Evolutionary conservation across 2,329 filamentous ascomycete genomes (phyloP).

Genomic region (Hirsutella thompsonii): DNA sequence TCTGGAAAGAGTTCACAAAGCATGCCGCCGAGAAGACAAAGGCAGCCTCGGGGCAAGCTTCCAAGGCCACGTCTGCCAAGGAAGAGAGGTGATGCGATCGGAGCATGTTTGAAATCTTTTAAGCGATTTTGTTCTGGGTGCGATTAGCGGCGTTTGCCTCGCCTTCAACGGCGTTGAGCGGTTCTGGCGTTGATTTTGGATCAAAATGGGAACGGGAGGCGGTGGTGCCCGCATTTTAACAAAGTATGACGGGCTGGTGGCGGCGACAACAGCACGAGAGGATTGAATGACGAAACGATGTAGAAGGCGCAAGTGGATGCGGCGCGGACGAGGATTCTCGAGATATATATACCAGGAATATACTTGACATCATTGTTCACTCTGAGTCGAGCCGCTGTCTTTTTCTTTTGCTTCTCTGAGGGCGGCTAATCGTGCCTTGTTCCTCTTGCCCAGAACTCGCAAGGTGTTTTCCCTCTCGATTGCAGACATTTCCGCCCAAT

Average conservation of each 20-base stretch:
- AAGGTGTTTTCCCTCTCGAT: constrained; percentile 55
- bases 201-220: no score
- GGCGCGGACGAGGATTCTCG: no score
- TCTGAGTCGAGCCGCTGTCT: no score
- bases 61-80: constrained; percentile 7
- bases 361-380: no score
- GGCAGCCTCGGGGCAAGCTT: constrained; percentile 12
- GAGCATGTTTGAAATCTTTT: not conserved
- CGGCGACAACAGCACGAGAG: no score
- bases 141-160: constrained; percentile 1
- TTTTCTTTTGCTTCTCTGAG: constrained; percentile 17
- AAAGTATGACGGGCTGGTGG: no score
- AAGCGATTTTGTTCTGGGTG: not conserved
- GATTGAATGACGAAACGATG: no score
- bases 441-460: constrained; percentile 54
- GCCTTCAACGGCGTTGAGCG: constrained; percentile 5
- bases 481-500: constrained; percentile 61
- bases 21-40: constrained; percentile 18
- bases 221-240: no score
- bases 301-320: no score
- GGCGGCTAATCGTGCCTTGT: constrained; percentile 46
- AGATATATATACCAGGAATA: no score
- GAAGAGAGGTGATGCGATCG: constrained; percentile 9
- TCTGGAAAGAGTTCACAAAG: constrained; percentile 38
- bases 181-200: no score